Evolutionary conservation across 768 basidiomycete genomes (phyloP), one percentile per base, ranked within the genome.

Genomic region (Russula sp.): DNA sequence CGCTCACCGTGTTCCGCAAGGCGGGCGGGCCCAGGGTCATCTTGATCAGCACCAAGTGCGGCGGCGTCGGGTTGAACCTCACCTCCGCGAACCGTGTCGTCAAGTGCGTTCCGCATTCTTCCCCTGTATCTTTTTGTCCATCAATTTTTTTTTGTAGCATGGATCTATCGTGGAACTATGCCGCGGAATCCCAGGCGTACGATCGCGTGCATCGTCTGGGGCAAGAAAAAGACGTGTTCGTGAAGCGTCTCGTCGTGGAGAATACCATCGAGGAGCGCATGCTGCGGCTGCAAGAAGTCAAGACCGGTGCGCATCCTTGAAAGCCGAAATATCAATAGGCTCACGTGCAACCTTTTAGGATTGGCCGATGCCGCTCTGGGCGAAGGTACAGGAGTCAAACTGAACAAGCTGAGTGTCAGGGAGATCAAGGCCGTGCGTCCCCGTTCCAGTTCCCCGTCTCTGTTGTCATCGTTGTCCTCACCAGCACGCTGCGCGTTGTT

Each of bases 181-280:
- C 87, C 0, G 75, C 84, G 0, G 87, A 88, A 68, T 82, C 83
- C 0, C 87, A 89, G 65, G 87, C 87, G 6, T 78, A 77, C 43
- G 72, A 71, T 64, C 82, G 85, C 42, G 83, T 82, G 13, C 85
- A 88, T 72, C 81, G 86, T 25, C 80, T 87, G 48, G 86, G 87
- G 0, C 87, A 89, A 69, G 80, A 84, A 63, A 87, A 87, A 68
- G 73, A 80, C 34, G 87, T 89, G 1, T 80, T 77, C 64, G 80
- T 88, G 62, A 85, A 86, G 69, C 83, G 86, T 22, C 74, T 87
- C 2, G 81, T 88, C 11, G 81, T 88, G 8, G 76, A 79, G 63
- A 72, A 87, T 66, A 87, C 87, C 2, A 84, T 88, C 56, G 91
- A 93, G 72, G 86, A 92, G 68, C 81, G 85, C 22, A 88, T 93